Evolutionary conservation across 208 protist species (phyloP), one percentile per base, ranked within the genome.

Genomic region (Crithidia mellificae): DNA sequence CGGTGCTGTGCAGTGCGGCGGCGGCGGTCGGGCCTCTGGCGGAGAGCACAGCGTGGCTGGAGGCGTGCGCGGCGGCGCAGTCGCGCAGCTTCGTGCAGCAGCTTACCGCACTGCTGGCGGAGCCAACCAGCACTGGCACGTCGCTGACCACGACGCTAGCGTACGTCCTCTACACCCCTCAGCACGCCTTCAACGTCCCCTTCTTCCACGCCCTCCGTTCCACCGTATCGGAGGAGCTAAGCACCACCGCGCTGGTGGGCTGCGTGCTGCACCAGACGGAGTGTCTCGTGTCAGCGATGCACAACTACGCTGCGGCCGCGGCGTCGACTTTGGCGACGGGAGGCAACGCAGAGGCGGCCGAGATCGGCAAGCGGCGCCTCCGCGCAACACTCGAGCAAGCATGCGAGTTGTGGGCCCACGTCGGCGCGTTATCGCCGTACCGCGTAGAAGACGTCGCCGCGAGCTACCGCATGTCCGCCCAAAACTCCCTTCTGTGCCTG

Each of bases 231-330:
- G 75, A 73, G 43, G 72, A 78, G 54, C 72, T 83, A 22, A 73
- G 72, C 53, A 77, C 72, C 2, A 61, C 66, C 17, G 36, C 57
- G 12, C 44, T 87, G 9, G 68, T 83, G 2, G 62, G 70, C 0
- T 25, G 82, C 15, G 58, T 92, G 15, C 79, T 85, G 41, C 76
- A 80, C 53, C 65, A 78, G 55, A 93, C 85, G 19, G 81, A 88
- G 58, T 20, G 66, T 2, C 51, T 87, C 0, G 68, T 93, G n/a
- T 78, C 82, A 2, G 83, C 84, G 15, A 74, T 83, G 44, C 80
- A 90, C 51, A 91, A 90, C 68, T 91, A 90, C 69, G 70, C 83
- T 6, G 64, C 81, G 6, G 81, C 83, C 30, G 25, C 85, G 22
- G 41, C 66, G 14, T 73, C 73, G 38, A 19, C 29, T 5, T 2